Conservation (phyloP, 352 stramenopile genomes). For the Phytophthora pistaciae region DNA sequence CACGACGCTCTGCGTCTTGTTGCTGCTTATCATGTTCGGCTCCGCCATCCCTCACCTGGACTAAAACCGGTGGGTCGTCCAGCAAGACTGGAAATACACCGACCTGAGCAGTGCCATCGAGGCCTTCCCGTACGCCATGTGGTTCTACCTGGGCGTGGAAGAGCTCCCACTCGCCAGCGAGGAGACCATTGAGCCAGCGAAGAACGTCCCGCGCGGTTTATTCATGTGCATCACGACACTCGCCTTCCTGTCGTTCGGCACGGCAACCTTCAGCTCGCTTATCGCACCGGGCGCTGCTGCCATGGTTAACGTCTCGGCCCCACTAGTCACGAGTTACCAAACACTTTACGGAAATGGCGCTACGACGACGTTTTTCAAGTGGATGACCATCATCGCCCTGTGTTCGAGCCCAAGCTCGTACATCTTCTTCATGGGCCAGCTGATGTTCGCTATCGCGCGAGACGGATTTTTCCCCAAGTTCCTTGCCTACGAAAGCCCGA, state of each 20-base stretch:
- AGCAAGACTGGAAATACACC: conserved; percentile 66
- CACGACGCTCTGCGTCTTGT: conserved; percentile 52
- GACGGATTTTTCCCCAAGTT: conserved; percentile 62
- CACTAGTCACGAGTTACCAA: conserved; percentile 45
- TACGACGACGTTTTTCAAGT: conserved; percentile 68
- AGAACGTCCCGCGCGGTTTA: conserved; percentile 41
- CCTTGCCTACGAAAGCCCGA: conserved; percentile 43
- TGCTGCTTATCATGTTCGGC: conserved; percentile 67
- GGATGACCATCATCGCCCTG: conserved; percentile 62
- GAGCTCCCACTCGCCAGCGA: conserved; percentile 38
- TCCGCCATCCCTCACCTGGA: conserved; percentile 55
- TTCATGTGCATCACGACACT: conserved; percentile 66
- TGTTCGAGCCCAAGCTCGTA: conserved; percentile 72
- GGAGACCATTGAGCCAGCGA: conserved; percentile 33
- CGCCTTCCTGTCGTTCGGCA: conserved; percentile 58
- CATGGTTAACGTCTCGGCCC: conserved; percentile 52
- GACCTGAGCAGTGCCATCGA: conserved; percentile 56
- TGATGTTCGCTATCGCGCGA: conserved; percentile 67
- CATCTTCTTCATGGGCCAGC: conserved; percentile 74
- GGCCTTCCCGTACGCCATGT: conserved; percentile 67
- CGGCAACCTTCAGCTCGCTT: conserved; percentile 64
- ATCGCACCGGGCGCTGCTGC: conserved; percentile 53
- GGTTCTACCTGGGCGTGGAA: conserved; percentile 59
- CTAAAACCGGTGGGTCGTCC: conserved; percentile 60
- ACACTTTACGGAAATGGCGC: conserved; percentile 61